A percentile compares a stretch with the other conserved stretches of the same genome.
These are phyloP conservation scores for Yarrowia galli DNA, from an alignment of 1,139 yeast species.

Conservation along the genomic window DNA sequence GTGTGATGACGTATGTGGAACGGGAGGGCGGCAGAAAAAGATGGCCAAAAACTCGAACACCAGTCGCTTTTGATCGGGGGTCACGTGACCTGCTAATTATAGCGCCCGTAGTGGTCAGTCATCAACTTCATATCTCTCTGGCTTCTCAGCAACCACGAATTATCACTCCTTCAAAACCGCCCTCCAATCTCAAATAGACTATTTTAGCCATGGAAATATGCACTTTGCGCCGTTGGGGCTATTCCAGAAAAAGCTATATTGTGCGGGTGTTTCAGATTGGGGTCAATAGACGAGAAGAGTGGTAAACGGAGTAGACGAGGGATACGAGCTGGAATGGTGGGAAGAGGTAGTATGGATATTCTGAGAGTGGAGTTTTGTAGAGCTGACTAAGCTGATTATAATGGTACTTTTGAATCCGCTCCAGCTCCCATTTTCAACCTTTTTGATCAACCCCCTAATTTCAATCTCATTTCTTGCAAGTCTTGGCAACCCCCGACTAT, in stretches of 20 bases:
- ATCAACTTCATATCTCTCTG: too few relatives aligned
- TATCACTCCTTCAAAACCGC: too few relatives aligned
- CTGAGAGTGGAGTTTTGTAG: background rate
- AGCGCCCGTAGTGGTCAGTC: too few relatives aligned
- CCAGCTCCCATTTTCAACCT: background rate
- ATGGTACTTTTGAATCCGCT: background rate
- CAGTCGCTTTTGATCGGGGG: background rate
- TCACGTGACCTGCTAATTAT: background rate
- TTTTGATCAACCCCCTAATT: background rate
- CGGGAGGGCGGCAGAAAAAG: background rate
- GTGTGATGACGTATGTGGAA: conserved; percentile 25
- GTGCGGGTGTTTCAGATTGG: conserved; percentile 5
- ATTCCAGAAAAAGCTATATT: background rate
- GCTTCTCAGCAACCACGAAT: too few relatives aligned
- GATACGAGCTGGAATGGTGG: background rate
- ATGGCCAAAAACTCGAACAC: too few relatives aligned
- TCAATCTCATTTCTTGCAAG: background rate
- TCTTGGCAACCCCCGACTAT: background rate
- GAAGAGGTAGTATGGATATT: background rate
- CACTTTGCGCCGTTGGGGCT: conserved; percentile 9
- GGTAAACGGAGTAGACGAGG: background rate
- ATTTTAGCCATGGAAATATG: conserved; percentile 3
- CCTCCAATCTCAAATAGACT: background rate
- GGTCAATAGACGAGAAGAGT: background rate
- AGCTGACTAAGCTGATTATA: background rate